Evolutionary conservation across 805 yeast species (phyloP).

Genomic region (Allodekkera sacchari): DNA sequence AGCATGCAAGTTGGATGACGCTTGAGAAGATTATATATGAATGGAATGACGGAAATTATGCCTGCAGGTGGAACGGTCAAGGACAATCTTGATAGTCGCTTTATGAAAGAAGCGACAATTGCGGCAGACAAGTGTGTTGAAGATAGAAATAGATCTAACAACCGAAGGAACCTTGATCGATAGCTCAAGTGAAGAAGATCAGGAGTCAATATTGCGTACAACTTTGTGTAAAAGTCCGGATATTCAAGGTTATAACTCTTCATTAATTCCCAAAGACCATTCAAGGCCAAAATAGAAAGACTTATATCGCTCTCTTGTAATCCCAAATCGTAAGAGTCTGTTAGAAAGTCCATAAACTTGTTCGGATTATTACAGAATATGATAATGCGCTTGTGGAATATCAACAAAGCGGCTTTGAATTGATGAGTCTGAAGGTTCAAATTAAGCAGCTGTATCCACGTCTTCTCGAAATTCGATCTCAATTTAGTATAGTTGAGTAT

Average conservation of each 20-base stretch:
- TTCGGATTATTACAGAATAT: slow-evolving; percentile 78
- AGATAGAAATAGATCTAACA: slow-evolving; percentile 75
- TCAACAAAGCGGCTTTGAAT: slow-evolving; percentile 57
- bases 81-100: slow-evolving; percentile 66
- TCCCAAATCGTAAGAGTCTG: slow-evolving; percentile 64
- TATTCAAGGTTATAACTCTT: slow-evolving; percentile 77
- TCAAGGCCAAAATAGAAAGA: slow-evolving; percentile 60
- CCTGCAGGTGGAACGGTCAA: slow-evolving; percentile 83
- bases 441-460: slow-evolving; percentile 49
- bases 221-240: slow-evolving; percentile 78
- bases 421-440: slow-evolving; percentile 37
- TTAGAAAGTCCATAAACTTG: slow-evolving; percentile 83
- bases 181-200: slow-evolving; percentile 68
- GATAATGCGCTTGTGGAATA: slow-evolving; percentile 76
- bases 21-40: slow-evolving; percentile 79
- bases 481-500: slow-evolving; percentile 31
- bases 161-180: slow-evolving; percentile 79
- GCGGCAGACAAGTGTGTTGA: slow-evolving; percentile 83
- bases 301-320: slow-evolving; percentile 24
- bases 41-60: slow-evolving; percentile 80
- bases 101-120: slow-evolving; percentile 83
- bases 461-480: slow-evolving; percentile 58
- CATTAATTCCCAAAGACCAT: slow-evolving; percentile 83
- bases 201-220: slow-evolving; percentile 73
- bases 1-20: slow-evolving; percentile 94